Base-by-base conservation (phyloP, 1,284 basidiomycete species). In the Cystobasidiaceae sp. region DNA sequence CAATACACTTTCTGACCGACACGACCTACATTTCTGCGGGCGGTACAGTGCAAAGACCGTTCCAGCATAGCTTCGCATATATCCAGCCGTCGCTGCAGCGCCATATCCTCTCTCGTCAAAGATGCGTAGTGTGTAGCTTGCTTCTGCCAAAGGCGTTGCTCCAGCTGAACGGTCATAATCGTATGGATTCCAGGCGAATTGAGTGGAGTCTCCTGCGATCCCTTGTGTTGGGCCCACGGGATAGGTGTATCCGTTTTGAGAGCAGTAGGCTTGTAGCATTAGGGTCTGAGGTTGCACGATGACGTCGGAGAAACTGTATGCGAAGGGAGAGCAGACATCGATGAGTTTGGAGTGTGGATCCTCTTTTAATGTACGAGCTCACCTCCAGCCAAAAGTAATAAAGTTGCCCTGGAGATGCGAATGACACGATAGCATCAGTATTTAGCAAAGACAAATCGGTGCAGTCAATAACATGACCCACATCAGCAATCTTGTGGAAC, bases 381-480 rank as follows among this genome's bases (percentile, higher is more conserved):
- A 56, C 54, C 91, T 93, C 92, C 92, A 96, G n/a, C 82, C 90
- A 77, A 94, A 90, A 21, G 90, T 94, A 74, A 94, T 82, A 64
- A 80, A 80, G 73, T 89, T 82, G 49, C 81, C 80, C 0, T 80
- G 78, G 88, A 17, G 28, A 28, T 3, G 9, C 4, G 37, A 4
- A 25, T n/a, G 19, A 32, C 51, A 46, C 21, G n/a, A 46, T n/a
- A n/a, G n/a, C 1, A 25, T 17, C 39, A 11, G 44, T n/a, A 37
- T 9, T 15, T 19, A 13, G 4, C 28, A 8, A 23, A 1, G 2
- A 13, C 9, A 11, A 27, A 17, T 6, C 6, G 33, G 25, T 21
- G 11, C 17, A 59, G 28, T 32, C 21, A 51, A 9, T 39, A 39
- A 11, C 11, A 11, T 11, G 11, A 30, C 60, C 54, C 27, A 62